phyloP scores from a whole-genome alignment of 1,139 yeast genomes.

The Hemisphaericaspora xylofermentans region DNA sequence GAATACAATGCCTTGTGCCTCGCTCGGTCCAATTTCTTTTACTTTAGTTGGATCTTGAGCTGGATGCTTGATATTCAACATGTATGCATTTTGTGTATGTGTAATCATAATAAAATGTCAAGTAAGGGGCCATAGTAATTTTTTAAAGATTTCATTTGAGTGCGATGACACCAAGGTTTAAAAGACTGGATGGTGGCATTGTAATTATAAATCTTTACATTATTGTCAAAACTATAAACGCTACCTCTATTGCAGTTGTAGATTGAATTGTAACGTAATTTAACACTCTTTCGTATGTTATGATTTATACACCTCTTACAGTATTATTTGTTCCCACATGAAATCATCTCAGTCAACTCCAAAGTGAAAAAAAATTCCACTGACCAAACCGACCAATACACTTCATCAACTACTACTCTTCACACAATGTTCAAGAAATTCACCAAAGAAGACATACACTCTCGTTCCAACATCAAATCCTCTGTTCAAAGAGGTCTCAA shows the following conservation, averaged over 20 bases:
- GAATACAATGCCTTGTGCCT: conserved; percentile 56
- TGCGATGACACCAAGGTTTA: conserved; percentile 64
- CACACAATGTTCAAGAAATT: conserved; percentile 63
- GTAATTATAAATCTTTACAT: conserved; percentile 73
- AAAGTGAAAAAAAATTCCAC: background rate
- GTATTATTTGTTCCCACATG: too few species aligned
- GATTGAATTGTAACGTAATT: conserved; percentile 1
- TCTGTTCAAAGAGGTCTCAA: conserved; percentile 87
- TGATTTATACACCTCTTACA: too few species aligned
- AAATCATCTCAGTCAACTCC: too few species aligned
- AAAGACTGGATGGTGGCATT: conserved; percentile 54
- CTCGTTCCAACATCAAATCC: conserved; percentile 88
- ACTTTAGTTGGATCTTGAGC: conserved; percentile 52
- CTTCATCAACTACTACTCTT: background rate
- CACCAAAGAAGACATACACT: conserved; percentile 82
- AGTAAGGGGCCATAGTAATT: conserved; percentile 60
- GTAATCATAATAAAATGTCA: background rate
- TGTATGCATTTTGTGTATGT: background rate
- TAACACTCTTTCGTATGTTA: too few species aligned
- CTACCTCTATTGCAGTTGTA: background rate
- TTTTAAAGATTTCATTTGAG: conserved; percentile 65
- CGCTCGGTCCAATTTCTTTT: conserved; percentile 53
- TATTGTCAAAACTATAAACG: background rate
- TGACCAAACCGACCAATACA: too few species aligned
- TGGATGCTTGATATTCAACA: conserved; percentile 34